A percentile compares a stretch with the other conserved stretches of the same genome.
Evolutionary conservation across 495 filamentous ascomycete species (phyloP).

Genomic region (Lepraria neglecta): DNA sequence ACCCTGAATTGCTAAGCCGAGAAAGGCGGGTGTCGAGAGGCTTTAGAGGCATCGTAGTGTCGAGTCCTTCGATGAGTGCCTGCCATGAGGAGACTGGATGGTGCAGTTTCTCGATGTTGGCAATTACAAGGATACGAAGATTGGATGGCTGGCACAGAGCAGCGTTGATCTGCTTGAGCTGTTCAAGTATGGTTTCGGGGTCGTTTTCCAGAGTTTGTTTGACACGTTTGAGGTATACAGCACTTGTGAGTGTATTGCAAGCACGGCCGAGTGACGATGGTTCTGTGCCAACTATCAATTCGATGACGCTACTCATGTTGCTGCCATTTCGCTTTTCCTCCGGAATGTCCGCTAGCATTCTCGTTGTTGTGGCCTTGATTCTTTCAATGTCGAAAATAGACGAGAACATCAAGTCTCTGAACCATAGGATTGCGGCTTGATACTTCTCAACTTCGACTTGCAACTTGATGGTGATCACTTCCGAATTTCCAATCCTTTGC

Average conservation of each 20-base stretch:
- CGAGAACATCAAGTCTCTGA: conserved; percentile 78
- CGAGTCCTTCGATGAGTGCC: conserved; percentile 44
- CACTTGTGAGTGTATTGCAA: conserved; percentile 76
- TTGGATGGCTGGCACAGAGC: conserved; percentile 74
- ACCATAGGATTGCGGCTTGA: conserved; percentile 71
- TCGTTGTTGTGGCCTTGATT: conserved; percentile 74
- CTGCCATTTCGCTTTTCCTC: conserved; percentile 86
- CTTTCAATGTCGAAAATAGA: conserved; percentile 78
- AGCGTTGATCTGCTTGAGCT: conserved; percentile 68
- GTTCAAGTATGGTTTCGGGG: conserved; percentile 61
- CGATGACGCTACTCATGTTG: conserved; percentile 67
- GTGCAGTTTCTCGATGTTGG: conserved; percentile 66
- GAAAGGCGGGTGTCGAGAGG: conserved; percentile 53
- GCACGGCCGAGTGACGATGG: conserved; percentile 68
- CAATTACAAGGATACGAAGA: conserved; percentile 75
- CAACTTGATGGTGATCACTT: conserved; percentile 73
- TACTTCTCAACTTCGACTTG: conserved; percentile 87
- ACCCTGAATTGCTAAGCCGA: conserved; percentile 65
- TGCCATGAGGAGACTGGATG: conserved; percentile 85
- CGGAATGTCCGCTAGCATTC: conserved; percentile 86
- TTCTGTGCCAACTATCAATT: conserved; percentile 70
- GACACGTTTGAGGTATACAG: conserved; percentile 79
- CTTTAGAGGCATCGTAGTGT: conserved; percentile 43
- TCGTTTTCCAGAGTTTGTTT: conserved; percentile 65
- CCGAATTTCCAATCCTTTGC: conserved; percentile 62